phyloP scores from a whole-genome alignment of 2,329 filamentous ascomycete genomes.

The Trichoderma cornu-damae region DNA sequence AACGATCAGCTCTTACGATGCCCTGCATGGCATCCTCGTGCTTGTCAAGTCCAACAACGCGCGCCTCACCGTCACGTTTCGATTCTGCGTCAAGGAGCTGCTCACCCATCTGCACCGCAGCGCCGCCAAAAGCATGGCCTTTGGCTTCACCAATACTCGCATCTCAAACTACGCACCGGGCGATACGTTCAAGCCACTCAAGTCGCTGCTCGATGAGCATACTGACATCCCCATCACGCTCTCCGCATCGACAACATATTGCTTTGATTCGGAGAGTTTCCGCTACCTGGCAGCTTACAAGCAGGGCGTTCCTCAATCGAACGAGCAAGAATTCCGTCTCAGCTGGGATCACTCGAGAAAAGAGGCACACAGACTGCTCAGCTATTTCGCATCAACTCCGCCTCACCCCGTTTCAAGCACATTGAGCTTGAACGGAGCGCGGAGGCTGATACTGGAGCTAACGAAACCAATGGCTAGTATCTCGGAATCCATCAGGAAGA shows the following conservation, averaged over 20 bases:
- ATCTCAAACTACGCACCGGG: slow-evolving; percentile 12
- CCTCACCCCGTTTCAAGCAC: slow-evolving; percentile 24
- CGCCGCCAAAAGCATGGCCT: slow-evolving; percentile 7
- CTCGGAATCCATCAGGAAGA: slow-evolving; percentile 18
- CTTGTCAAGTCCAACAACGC: slow-evolving; percentile 17
- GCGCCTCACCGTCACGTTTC: slow-evolving; percentile 1
- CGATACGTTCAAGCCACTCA: slow-evolving; percentile 8
- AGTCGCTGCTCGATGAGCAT: slow-evolving; percentile 1
- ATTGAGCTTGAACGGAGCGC: slow-evolving; percentile 20
- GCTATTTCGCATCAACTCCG: background rate
- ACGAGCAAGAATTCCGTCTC: slow-evolving; percentile 4
- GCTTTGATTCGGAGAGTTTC: slow-evolving; percentile 18
- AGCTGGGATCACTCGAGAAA: slow-evolving; percentile 23
- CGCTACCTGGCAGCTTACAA: slow-evolving; percentile 13
- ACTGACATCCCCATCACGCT: slow-evolving; percentile 6
- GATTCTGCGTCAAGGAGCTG: slow-evolving; percentile 6
- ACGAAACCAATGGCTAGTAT: slow-evolving; percentile 22
- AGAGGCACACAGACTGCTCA: slow-evolving; percentile 18
- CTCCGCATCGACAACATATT: background rate
- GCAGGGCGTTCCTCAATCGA: background rate
- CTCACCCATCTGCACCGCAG: slow-evolving; percentile 14
- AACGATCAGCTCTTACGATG: slow-evolving; percentile 5
- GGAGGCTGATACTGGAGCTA: slow-evolving; percentile 10
- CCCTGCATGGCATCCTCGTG: slow-evolving; percentile 9
- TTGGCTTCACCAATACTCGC: slow-evolving; percentile 16